Percentiles rank a stretch among this genome's conserved stretches.
phyloP scores from a whole-genome alignment of 257 asterid species.

The Solanum sitiens region DNA sequence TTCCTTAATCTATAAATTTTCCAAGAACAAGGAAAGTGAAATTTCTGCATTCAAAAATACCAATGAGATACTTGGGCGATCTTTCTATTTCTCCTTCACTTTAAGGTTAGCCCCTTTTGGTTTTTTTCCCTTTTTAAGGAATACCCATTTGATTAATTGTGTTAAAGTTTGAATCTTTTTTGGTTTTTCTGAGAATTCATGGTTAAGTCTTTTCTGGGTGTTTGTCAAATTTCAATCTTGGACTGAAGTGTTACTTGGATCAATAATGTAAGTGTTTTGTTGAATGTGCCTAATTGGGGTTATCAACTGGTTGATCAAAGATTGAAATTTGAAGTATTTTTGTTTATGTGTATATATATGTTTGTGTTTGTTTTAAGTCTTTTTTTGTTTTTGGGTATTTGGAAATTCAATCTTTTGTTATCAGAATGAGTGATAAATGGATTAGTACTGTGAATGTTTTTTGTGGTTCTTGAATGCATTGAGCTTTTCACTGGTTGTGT shows the following conservation, averaged over 20 bases:
- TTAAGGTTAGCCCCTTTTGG: neutral
- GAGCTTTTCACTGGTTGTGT: neutral
- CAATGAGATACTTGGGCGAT: neutral
- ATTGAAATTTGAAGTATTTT: neutral
- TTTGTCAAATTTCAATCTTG: conserved; percentile 6
- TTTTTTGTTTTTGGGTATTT: conserved; percentile 2
- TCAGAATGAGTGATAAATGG: neutral
- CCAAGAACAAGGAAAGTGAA: neutral
- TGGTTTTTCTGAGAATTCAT: conserved; percentile 9
- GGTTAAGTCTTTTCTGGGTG: conserved; percentile 7
- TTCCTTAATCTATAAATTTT: neutral
- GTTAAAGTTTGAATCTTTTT: neutral
- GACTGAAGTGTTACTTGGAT: neutral
- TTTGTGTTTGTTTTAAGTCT: neutral
- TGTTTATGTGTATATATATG: neutral
- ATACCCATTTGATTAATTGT: neutral
- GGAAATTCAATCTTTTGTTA: neutral
- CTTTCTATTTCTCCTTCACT: neutral
- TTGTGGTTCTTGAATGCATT: conserved; percentile 6
- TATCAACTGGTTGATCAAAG: neutral
- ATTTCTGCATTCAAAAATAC: neutral
- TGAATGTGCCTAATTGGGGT: neutral
- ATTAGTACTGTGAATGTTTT: neutral
- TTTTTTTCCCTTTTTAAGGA: neutral
- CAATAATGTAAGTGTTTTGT: neutral